A percentile compares a stretch with the other conserved stretches of the same genome.
phyloP scores from a whole-genome alignment of 2,329 filamentous ascomycete species.

The Malbranchea zuffiana region DNA sequence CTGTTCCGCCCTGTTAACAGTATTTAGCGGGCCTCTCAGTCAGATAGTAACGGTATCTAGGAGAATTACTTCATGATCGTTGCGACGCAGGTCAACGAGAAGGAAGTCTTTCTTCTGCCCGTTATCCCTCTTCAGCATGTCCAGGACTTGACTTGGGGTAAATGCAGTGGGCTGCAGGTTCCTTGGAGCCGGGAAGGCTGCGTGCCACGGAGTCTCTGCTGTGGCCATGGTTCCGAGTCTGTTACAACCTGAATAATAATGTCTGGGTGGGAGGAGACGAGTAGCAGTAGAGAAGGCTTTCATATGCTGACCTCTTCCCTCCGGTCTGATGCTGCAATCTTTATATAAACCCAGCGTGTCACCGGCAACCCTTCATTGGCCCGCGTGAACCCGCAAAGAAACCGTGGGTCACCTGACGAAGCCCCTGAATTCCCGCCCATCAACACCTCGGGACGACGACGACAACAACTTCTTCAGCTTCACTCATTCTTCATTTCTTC shows the following conservation, averaged over 20 bases:
- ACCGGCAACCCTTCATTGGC: too few species aligned
- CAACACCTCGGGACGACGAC: too few species aligned
- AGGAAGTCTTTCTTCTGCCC: constrained; percentile 24
- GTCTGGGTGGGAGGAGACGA: too few species aligned
- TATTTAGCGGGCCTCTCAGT: constrained; percentile 2
- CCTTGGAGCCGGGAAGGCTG: constrained; percentile 30
- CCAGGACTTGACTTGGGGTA: constrained; percentile 27
- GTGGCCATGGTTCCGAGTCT: constrained; percentile 5
- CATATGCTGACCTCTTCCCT: too few species aligned
- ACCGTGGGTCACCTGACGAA: too few species aligned
- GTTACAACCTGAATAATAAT: too few species aligned
- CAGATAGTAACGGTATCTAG: background rate
- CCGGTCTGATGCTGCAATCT: too few species aligned
- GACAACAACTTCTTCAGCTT: background rate
- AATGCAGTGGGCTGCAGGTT: constrained; percentile 20
- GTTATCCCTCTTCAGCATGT: constrained; percentile 22
- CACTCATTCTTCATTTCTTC: background rate
- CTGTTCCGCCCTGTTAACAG: constrained; percentile 45
- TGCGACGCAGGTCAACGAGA: constrained; percentile 38
- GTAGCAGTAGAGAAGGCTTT: too few species aligned
- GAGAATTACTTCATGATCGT: constrained; percentile 34
- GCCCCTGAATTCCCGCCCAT: too few species aligned
- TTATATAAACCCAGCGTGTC: too few species aligned
- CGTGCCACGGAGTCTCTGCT: constrained; percentile 30
- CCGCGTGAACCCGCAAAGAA: too few species aligned